Base-by-base conservation (phyloP, 352 stramenopile species). In the Phytophthora multivora region DNA sequence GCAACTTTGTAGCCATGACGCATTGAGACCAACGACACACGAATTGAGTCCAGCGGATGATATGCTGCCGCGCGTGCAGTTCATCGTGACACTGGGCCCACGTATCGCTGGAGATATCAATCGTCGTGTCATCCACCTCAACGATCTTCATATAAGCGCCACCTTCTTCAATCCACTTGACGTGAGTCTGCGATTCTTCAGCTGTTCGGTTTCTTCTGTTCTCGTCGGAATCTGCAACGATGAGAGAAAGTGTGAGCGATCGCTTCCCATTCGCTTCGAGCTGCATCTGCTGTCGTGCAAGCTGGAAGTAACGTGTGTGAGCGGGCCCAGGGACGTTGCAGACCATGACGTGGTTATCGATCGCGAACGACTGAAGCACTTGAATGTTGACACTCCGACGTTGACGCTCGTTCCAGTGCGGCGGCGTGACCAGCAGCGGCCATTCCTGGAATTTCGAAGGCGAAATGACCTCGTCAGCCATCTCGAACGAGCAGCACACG, bases 91-190 rank as follows among this genome's bases (percentile, higher is more conserved):
- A 51, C 23, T 10, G 2, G 13, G n/a, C 45, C 45, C 25, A 51
- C 0, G 35, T 26, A 21, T 51, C 45, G 8, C 15, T 18, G 15
- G 9, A 23, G 4, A 51, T 30, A 16, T 51, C 45, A 25, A 51
- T 26, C 6, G 26, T n/a, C 1, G 3, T 15, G 6, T 39, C 26
- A 26, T 26, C 16, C 7, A 39, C 26, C 16, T 51, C 45, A 16
- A 30, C 38, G 11, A 51, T 25, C n/a, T 13, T 51, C 15, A 51
- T 6, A 13, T 12, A 51, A 23, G 26, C 25, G 15, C 45, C 15
- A 4, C 45, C 45, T 26, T 51, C 45, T 3, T 51, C 16, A 21
- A 16, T 30, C 45, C 45, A 51, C 26, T 51, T 35, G 25, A 38
- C 8, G 12, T 33, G 28, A 13, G 28, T 13, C 8, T 33, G 2